phyloP scores from a whole-genome alignment of 345 rosid species.

The Citropsis articulata region DNA sequence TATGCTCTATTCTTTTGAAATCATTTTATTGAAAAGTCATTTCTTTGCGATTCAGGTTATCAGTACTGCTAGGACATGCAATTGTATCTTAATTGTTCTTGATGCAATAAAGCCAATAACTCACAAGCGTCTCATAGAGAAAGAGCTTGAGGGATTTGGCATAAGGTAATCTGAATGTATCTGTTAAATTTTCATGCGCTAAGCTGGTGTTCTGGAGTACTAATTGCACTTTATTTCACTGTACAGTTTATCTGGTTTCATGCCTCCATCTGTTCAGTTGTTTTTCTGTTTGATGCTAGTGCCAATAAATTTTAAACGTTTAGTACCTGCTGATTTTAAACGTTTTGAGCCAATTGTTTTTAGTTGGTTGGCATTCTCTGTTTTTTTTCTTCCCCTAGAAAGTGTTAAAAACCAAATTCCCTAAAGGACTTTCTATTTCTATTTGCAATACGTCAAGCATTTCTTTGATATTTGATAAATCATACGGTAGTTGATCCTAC shows the following conservation, averaged over 20 bases:
- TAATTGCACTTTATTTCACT: neutral
- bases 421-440: neutral
- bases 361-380: neutral
- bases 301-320: neutral
- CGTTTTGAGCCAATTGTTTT: neutral
- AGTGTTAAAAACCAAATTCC: neutral
- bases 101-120: slow-evolving; percentile 98
- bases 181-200: neutral
- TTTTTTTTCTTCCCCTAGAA: neutral
- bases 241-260: neutral
- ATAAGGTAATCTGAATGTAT: slow-evolving; percentile 54
- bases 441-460: neutral
- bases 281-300: neutral
- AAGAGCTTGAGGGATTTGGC: slow-evolving; percentile 99
- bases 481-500: neutral
- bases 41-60: slow-evolving; percentile 61
- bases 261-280: neutral
- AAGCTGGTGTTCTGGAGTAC: neutral
- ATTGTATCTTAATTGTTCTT: slow-evolving; percentile 89
- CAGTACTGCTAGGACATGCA: slow-evolving; percentile 96
- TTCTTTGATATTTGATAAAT: neutral
- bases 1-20: neutral
- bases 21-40: neutral
- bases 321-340: neutral
- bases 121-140: slow-evolving; percentile 96